Evolutionary conservation across 305 asterid genomes (phyloP).

Genomic region (Fraxinus paxiana): DNA sequence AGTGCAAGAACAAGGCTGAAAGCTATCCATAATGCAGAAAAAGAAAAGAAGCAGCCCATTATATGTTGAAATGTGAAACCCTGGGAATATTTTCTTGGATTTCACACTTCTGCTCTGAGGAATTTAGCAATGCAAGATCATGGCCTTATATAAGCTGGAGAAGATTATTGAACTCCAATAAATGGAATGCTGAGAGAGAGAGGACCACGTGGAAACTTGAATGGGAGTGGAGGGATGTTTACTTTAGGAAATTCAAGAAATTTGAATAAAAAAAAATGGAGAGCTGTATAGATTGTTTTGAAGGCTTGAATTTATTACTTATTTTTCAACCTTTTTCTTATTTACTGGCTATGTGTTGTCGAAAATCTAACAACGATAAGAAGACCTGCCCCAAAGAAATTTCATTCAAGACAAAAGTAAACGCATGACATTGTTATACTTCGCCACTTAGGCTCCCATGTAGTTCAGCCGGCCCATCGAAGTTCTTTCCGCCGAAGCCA

Average conservation of each 20-base stretch:
- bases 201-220: background rate
- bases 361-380: too few relatives aligned
- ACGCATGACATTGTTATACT: background rate
- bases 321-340: background rate
- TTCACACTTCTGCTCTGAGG: slow-evolving; percentile 7
- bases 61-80: background rate
- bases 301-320: background rate
- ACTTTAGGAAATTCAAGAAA: background rate
- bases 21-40: slow-evolving; percentile 26
- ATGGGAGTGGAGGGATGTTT: background rate
- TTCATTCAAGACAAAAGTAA: too few relatives aligned
- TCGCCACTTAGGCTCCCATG: background rate
- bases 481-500: background rate
- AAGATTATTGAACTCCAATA: background rate
- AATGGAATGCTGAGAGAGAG: slow-evolving; percentile 1
- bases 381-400: too few relatives aligned
- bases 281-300: background rate
- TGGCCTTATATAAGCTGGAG: slow-evolving; percentile 16
- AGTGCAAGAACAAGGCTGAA: slow-evolving; percentile 29
- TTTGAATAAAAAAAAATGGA: background rate
- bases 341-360: background rate
- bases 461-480: background rate
- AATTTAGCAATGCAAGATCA: background rate
- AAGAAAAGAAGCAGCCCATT: slow-evolving; percentile 34
- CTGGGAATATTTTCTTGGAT: background rate